Evolutionary conservation across 257 asterid genomes (phyloP).

Genomic region (Nicotiana otophora): DNA sequence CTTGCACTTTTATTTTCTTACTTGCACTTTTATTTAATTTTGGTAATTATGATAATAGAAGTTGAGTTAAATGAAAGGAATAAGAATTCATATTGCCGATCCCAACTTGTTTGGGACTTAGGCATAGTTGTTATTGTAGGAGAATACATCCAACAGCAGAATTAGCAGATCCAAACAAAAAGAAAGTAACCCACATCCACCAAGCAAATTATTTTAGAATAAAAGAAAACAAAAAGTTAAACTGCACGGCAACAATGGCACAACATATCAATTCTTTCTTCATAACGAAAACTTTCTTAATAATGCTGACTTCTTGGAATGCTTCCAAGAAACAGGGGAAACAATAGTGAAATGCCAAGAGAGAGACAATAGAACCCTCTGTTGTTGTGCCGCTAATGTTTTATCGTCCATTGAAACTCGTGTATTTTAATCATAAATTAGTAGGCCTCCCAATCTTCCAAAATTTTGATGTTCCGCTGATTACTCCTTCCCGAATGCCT

Average conservation of each 20-base stretch:
- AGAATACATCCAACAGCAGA: too few species aligned
- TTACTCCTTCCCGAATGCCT: conserved; percentile 20
- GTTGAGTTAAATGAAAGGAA: too few species aligned
- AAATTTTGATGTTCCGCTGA: conserved; percentile 65
- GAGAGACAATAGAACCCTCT: background rate
- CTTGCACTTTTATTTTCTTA: too few species aligned
- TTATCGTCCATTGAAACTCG: background rate
- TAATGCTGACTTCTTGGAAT: background rate
- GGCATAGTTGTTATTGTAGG: too few species aligned
- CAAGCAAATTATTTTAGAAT: too few species aligned
- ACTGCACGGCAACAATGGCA: background rate
- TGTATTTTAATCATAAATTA: background rate
- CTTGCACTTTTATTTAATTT: too few species aligned
- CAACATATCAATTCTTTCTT: background rate
- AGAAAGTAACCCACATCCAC: too few species aligned
- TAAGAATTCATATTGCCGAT: too few species aligned
- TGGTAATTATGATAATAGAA: too few species aligned
- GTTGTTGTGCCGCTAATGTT: background rate
- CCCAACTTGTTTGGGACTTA: too few species aligned
- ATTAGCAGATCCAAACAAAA: too few species aligned
- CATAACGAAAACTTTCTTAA: background rate
- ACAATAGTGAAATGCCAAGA: background rate
- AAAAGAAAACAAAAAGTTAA: too few species aligned
- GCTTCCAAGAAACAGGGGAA: background rate
- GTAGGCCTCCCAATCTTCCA: conserved; percentile 37